phyloP scores from a whole-genome alignment of 495 filamentous ascomycete species.

The Cercophora scortea region DNA sequence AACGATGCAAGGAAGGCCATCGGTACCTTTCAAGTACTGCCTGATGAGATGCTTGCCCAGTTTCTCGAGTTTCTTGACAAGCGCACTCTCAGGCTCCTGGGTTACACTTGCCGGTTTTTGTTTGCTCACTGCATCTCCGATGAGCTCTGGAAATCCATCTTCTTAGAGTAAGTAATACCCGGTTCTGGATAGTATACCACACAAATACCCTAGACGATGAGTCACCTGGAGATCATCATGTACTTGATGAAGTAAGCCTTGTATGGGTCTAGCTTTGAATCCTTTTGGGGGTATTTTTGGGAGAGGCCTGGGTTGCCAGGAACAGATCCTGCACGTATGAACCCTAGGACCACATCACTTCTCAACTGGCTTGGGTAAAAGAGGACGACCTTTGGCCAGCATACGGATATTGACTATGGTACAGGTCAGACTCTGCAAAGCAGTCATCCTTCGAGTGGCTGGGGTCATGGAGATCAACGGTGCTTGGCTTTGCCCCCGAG shows the following conservation, averaged over 20 bases:
- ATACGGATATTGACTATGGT: constrained; percentile 50
- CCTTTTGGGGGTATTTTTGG: no score
- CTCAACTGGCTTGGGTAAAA: no score
- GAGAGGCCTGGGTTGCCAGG: no score
- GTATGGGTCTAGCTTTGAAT: no score
- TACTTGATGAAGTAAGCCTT: no score
- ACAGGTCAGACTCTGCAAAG: constrained; percentile 15
- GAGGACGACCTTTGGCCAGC: constrained; percentile 1
- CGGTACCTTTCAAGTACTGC: constrained; percentile 56
- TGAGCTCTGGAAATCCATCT: constrained; percentile 85
- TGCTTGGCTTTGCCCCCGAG: constrained; percentile 52
- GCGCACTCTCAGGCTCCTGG: constrained; percentile 52
- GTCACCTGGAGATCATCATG: no score
- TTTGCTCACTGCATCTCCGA: constrained; percentile 82
- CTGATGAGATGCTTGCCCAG: constrained; percentile 75
- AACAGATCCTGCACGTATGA: no score
- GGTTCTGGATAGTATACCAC: not conserved
- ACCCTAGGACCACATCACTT: no score
- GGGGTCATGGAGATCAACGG: constrained; percentile 81
- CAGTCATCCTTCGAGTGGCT: constrained; percentile 56
- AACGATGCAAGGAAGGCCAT: constrained; percentile 57
- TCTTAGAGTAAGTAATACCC: constrained; percentile 64
- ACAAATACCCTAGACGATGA: not conserved
- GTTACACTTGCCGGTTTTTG: constrained; percentile 79
- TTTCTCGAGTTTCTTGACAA: constrained; percentile 70